Evolutionary conservation across 108 stramenopile species (phyloP), one percentile per base, ranked within the genome.

Genomic region (Cyclotella distinguenda): DNA sequence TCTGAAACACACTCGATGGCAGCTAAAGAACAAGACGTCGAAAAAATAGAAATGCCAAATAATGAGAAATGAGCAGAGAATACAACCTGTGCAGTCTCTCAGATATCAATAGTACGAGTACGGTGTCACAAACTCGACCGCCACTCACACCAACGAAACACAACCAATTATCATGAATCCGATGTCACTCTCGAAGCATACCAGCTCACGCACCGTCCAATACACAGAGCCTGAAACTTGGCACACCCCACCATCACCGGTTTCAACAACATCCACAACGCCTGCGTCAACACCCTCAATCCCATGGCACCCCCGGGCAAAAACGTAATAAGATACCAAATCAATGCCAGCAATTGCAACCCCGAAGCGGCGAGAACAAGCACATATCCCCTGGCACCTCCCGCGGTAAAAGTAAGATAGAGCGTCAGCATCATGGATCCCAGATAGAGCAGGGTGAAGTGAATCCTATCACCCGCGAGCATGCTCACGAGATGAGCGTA

Each of bases 311-410:
- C 94, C 10, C 94, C 94, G 1, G 94, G 94, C 49, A 95, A 60
- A 69, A 95, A 95, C 66, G 88, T 90, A 13, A 95, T 68, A 56
- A 95, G 70, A 76, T 95, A 95, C 89, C 89, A 95, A 9, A 92
- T n/a, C 23, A 95, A 48, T 0, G 88, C 79, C 43, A 91, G 33
- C 22, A 95, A 59, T 55, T 95, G 94, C 42, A 82, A 60, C n/a
- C 61, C 87, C 12, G 82, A 84, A 0, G 82, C 58, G 4, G 62
- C 73, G 60, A 95, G 11, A 0, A 95, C 94, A 43, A 89, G 8
- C 11, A 86, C 70, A 59, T 92, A 92, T 9, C 94, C 94, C 77
- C 68, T 64, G 13, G 76, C 62, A 43, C 94, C 94, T 9, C 90
- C 90, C n/a, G 68, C 79, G 8, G 85, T 78, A 40, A 83, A 80